Base-by-base conservation (phyloP, 2,329 filamentous ascomycete genomes). In the Colletotrichum godetiae region DNA sequence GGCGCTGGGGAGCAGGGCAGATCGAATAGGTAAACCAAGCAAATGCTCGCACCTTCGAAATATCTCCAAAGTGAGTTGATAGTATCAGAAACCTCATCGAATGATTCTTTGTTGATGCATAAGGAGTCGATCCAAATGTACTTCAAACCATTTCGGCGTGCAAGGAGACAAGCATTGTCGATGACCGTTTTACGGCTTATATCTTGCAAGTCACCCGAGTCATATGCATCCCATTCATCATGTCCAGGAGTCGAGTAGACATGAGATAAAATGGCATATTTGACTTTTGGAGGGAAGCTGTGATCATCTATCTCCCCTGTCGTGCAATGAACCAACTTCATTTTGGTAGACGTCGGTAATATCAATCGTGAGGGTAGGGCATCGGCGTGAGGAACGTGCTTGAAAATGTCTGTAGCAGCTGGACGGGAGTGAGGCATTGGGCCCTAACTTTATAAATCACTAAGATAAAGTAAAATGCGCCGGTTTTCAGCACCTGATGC, bases 211-310 rank as follows among this genome's bases (percentile, higher is more conserved):
- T 1, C 27, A 4, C 19, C 42, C 15, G 59, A 24, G 15, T 24
- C 11, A 24, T 66, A 66, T 7, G 8, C 19, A 3, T 13, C 15
- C 63, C 63, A 68, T n/a, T 68, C 56, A n/a, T 60, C 56, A 27
- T 68, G 37, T n/a, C 33, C 11, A 5, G 65, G 65, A 5, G 58
- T 55, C 2, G 65, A 68, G 31, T 27, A 68, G 8, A 42, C 53
- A 56, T 68, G 65, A 8, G 65, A 68, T 7, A 68, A 33, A 15
- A 68, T 68, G 27, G 57, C 65, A 37, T 68, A 68, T 8, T 27
- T 13, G 19, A 22, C 15, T 15, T 27, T 19, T 10, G 55, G 55
- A 22, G 64, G 57, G n/a, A 60, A 42, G 15, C 1, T 19, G 37
- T 15, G 15, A 42, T 15, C 15, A 6, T 1, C 1, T 19, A 42